Conservation (phyloP, 192 early-diverging fungal genomes). For the Coemansia sp. region DNA sequence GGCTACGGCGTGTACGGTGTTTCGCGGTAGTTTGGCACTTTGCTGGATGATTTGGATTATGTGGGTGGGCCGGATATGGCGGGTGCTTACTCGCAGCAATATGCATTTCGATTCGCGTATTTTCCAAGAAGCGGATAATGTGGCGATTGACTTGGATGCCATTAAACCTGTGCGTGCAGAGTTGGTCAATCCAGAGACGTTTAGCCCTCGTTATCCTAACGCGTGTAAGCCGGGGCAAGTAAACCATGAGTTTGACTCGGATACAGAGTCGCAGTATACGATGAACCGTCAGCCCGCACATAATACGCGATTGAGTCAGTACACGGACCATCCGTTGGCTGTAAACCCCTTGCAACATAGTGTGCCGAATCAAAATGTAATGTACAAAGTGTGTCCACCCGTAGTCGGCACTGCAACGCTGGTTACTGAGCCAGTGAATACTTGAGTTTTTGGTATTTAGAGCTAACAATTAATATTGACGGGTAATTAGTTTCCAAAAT, state of each 20-base stretch:
- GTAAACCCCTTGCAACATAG: not conserved
- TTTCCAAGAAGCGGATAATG: conserved; percentile 29
- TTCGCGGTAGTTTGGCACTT: conserved; percentile 38
- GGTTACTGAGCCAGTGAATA: conserved; percentile 28
- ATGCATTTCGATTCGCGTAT: conserved; percentile 48
- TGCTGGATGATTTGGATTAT: conserved; percentile 39
- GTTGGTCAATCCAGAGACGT: conserved; percentile 28
- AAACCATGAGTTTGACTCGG: not conserved
- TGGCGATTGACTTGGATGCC: conserved; percentile 18
- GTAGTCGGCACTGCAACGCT: conserved; percentile 36
- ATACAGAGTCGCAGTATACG: not conserved
- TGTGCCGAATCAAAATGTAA: not conserved
- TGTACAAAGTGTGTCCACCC: not conserved
- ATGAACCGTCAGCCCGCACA: not conserved
- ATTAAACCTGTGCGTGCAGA: conserved; percentile 6
- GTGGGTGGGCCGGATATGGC: conserved; percentile 43
- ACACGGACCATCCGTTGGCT: conserved; percentile 16
- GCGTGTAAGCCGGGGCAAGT: not conserved
- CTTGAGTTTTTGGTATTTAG: not conserved
- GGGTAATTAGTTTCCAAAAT: no score
- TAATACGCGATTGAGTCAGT: conserved; percentile 6
- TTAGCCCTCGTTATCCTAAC: conserved; percentile 25
- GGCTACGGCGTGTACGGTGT: conserved; percentile 30
- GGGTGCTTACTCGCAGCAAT: conserved; percentile 30
- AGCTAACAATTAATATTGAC: not conserved